Conservation (phyloP, 495 filamentous ascomycete species). For the Penicillium maclennaniae region DNA sequence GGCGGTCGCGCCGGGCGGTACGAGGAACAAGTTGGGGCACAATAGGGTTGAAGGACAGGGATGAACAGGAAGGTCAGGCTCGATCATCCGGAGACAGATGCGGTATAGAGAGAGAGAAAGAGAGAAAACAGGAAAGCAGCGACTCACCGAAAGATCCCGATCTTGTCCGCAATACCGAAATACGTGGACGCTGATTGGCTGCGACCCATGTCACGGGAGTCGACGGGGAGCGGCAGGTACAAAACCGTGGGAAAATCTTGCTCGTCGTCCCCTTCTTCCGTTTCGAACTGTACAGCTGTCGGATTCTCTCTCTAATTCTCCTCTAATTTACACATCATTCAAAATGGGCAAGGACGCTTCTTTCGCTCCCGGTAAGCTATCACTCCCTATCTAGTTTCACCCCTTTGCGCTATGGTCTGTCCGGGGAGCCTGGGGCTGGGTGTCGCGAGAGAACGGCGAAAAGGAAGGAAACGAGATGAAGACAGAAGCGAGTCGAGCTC, state of each 20-base stretch:
- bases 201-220: constrained; percentile 35
- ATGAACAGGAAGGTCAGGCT: background rate
- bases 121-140: background rate
- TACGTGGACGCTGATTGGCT: constrained; percentile 38
- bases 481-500: background rate
- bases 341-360: constrained; percentile 45
- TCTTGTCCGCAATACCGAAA: constrained; percentile 38
- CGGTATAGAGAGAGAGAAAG: background rate
- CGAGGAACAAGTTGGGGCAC: background rate
- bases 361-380: constrained; percentile 44
- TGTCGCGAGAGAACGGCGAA: background rate
- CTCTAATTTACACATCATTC: constrained; percentile 25
- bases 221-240: constrained; percentile 36
- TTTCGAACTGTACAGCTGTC: constrained; percentile 33
- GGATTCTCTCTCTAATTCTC: constrained; percentile 22
- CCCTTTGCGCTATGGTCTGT: background rate
- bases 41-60: background rate
- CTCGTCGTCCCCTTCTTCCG: constrained; percentile 22
- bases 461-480: background rate
- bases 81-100: no score
- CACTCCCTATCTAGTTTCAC: constrained; percentile 11
- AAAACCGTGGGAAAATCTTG: constrained; percentile 39
- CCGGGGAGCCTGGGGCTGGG: background rate
- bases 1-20: background rate
- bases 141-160: constrained; percentile 29